Base-by-base conservation (phyloP, 257 asterid genomes). In the Lithospermum erythrorhizon region DNA sequence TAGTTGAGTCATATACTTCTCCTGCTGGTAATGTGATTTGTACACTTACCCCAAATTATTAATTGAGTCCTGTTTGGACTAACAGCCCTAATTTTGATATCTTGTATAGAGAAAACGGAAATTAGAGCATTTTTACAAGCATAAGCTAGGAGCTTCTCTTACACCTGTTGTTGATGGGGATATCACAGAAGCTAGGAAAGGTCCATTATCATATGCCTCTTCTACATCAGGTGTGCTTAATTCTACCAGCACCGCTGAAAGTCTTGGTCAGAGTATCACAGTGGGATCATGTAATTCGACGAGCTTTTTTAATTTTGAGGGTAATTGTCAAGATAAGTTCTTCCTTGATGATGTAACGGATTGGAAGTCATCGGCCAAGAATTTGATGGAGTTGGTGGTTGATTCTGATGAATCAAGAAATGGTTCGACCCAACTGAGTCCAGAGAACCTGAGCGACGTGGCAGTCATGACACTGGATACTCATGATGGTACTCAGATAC, bases 381-480 rank as follows among this genome's bases (percentile, higher is more conserved):
- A 68, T 56, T 51, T 45, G 35, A 58, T 70, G 68, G 52, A 63
- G 29, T 37, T 65, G 0, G 58, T 65, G 0, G 58, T 69, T 53
- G 85, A 85, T 71, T 76, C 87, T 59, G 90, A 81, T 52, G 93
- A 78, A 69, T 85, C 95, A 14, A 78, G 68, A 25, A 68, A 69
- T 68, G 78, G 73, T 74, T 79, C 80, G 58, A 81, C 71, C 72
- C 73, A 71, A 15, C 49, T 65, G 29, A 83, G 74, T 72, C 73
- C 79, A 9, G 82, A 71, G 61, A 75, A 73, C 54, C 64, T 51
- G 23, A 59, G 65, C 48, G 70, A 53, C 48, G 58, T 27, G 55
- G 72, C 65, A 23, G 72, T 55, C 20, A 67, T 68, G 4, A 58
- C 61, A 20, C 22, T 25, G 19, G 74, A 70, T 29, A 24, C 52